Percentiles rank a stretch among this genome's conserved stretches.
Conservation (phyloP, 2,329 filamentous ascomycete genomes). For the Endoconidiophora polonica region DNA sequence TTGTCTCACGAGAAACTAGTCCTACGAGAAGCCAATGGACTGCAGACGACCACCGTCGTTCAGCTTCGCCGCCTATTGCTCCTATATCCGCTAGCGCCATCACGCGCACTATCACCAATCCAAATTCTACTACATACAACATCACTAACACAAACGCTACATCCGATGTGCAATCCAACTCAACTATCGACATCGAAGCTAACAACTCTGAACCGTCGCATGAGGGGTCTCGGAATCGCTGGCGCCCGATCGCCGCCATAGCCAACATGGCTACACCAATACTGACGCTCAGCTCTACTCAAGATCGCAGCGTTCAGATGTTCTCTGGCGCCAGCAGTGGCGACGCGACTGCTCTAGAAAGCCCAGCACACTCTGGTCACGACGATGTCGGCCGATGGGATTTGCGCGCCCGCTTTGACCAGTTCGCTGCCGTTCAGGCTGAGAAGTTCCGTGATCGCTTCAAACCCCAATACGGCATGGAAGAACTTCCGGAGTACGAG, state of each 20-base stretch:
- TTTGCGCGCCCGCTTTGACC: constrained; percentile 37
- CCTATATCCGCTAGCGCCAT: neutral
- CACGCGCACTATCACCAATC: neutral
- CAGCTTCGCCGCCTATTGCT: neutral
- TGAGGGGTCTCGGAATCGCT: neutral
- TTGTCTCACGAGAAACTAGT: constrained; percentile 2
- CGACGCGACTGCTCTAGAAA: neutral
- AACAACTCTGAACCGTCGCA: neutral
- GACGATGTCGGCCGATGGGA: constrained; percentile 32
- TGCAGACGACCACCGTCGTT: neutral
- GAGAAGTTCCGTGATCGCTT: constrained; percentile 42
- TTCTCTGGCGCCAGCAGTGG: neutral
- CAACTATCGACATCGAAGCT: constrained; percentile 10
- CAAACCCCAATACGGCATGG: constrained; percentile 35
- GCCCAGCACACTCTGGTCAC: constrained; percentile 4
- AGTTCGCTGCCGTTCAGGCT: constrained; percentile 43
- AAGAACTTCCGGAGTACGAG: constrained; percentile 39
- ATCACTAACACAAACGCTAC: neutral
- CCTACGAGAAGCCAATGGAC: constrained; percentile 13
- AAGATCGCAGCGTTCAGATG: neutral
- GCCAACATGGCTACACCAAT: constrained; percentile 16
- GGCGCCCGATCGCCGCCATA: constrained; percentile 18
- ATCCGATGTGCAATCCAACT: neutral
- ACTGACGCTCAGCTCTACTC: constrained; percentile 19
- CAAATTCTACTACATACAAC: neutral